phyloP scores from a whole-genome alignment of 306 rosid species.

The Ochetophila trinervis region DNA sequence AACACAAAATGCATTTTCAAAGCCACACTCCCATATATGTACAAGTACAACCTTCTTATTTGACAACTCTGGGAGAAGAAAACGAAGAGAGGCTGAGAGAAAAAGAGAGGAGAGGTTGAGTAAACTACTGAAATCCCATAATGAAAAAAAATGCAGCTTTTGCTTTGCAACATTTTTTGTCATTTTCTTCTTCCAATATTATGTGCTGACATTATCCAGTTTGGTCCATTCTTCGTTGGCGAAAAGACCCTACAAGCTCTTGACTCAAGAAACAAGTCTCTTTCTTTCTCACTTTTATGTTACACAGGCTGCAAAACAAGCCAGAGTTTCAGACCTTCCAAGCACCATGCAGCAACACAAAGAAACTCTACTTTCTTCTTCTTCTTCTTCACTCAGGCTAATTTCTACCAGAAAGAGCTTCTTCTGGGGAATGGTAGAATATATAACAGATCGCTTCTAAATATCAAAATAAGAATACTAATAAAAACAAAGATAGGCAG shows the following conservation, averaged over 20 bases:
- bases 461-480: no score
- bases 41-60: neutral
- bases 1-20: neutral
- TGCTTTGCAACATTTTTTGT: conserved; percentile 18
- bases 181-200: conserved; percentile 24
- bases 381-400: no score
- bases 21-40: neutral
- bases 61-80: neutral
- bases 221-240: conserved; percentile 3
- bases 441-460: no score
- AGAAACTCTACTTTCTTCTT: no score
- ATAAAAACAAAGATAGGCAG: no score
- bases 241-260: neutral
- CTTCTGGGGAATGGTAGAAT: no score
- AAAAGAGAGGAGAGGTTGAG: neutral
- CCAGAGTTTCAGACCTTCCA: neutral
- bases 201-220: neutral
- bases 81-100: conserved; percentile 1
- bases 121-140: neutral
- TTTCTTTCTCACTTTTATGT: conserved; percentile 11
- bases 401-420: no score
- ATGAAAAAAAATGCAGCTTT: conserved; percentile 1
- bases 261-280: neutral
- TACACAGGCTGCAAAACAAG: conserved; percentile 2
- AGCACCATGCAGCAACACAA: no score